Percentiles rank a stretch among this genome's conserved stretches.
These are phyloP conservation scores for Mycena leptocephala DNA, from an alignment of 768 basidiomycete species.

Conservation along the genomic window DNA sequence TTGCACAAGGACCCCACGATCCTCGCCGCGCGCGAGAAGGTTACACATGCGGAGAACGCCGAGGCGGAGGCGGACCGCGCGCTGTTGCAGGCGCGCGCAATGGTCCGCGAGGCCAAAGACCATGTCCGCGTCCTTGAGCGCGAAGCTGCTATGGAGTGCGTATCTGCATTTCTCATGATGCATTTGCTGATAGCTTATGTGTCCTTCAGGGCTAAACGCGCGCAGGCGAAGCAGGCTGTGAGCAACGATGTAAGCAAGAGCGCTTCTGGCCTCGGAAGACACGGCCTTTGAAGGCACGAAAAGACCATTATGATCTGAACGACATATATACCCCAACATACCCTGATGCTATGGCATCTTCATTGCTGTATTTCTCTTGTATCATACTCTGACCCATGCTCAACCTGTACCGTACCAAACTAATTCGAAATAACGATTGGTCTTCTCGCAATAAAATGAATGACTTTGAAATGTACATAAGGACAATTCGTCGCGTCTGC, in stretches of 20 bases:
- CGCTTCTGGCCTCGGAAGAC: constrained; percentile 54
- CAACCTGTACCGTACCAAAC: too few species aligned
- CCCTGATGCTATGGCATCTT: background rate
- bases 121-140: constrained; percentile 56
- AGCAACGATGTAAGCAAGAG: constrained; percentile 56
- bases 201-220: constrained; percentile 50
- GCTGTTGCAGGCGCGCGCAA: constrained; percentile 48
- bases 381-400: too few species aligned
- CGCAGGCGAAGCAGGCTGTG: constrained; percentile 58
- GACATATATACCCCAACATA: background rate
- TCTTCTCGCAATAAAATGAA: too few species aligned
- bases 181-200: background rate
- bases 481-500: too few species aligned
- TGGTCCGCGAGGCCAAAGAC: constrained; percentile 54
- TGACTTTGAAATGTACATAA: too few species aligned
- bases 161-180: constrained; percentile 1
- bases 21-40: constrained; percentile 54
- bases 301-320: background rate
- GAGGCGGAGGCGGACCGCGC: constrained; percentile 57
- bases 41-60: constrained; percentile 54
- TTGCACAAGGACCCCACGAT: constrained; percentile 54
- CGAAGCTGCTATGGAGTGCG: constrained; percentile 60
- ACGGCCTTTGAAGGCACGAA: constrained; percentile 22
- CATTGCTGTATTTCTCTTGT: background rate
- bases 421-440: too few species aligned